Base-by-base conservation (phyloP, 345 rosid genomes). In the Rhizophora mangle region DNA sequence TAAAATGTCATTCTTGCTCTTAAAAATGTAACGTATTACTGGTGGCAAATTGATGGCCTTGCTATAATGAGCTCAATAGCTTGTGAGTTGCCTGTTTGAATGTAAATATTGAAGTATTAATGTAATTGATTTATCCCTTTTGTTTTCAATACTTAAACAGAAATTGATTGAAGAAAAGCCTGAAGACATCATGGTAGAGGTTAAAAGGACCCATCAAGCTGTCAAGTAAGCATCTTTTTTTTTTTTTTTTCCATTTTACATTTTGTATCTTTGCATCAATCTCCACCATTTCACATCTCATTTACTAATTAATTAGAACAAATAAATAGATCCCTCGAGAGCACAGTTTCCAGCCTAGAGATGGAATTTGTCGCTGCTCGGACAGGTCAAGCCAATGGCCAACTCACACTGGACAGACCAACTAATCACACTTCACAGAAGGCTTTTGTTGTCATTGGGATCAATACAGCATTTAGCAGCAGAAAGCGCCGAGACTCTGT, bases 391-490 rank as follows among this genome's bases (percentile, higher is more conserved):
- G 67, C 49, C 18, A 57, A 21, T 27, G 79, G 74, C 7, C 75
- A 73, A 43, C 64, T 65, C 60, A 6, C 65, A 21, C n/a, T 20
- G 57, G 78, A 68, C 24, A 53, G 11, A 3, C 70, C 78, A 31
- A 78, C 77, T 10, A 88, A 91, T 68, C 85, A 76, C 22, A 84
- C 81, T 47, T 32, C 85, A 19, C 83, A 74, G 60, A 91, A 82
- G 76, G 94, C 88, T 27, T 94, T 94, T 78, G 90, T 81, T 53
- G 93, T 94, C 5, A 78, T 94, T 57, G 98, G 97, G 31, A 89
- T 93, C 56, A 89, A 91, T 62, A 91, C 98, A 32, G 97, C 97
- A 11, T 93, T 93, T 70, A 93, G 98, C 75, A 91, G 97, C 88
- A 83, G 64, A 85, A 87, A 83, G 70, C 82, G 98, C 57, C 26